Evolutionary conservation across 2,329 filamentous ascomycete genomes (phyloP).

Genomic region (Lachnellula subtilissima): DNA sequence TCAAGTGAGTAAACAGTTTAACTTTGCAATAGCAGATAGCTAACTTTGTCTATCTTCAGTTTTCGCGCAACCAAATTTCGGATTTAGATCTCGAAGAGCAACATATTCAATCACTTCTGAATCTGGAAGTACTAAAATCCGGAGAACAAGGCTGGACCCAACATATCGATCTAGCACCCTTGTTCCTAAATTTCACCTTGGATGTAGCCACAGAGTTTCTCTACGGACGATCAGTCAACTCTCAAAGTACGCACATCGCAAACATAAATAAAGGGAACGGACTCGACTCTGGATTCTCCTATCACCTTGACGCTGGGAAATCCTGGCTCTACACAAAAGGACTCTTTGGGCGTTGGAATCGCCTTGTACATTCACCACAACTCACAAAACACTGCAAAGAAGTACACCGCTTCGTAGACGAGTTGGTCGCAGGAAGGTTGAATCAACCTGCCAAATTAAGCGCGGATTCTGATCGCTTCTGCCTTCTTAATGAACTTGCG

Average conservation of each 20-base stretch:
- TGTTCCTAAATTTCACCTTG: slow-evolving; percentile 61
- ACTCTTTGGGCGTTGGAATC: neutral
- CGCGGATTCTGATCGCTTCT: slow-evolving; percentile 31
- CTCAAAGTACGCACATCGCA: neutral
- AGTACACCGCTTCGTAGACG: slow-evolving; percentile 3
- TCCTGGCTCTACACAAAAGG: neutral
- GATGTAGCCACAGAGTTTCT: slow-evolving; percentile 64
- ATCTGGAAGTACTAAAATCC: neutral
- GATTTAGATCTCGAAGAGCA: slow-evolving; percentile 40
- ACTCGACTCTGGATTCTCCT: neutral
- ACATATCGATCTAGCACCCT: slow-evolving; percentile 56
- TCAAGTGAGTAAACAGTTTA: neutral
- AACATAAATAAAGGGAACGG: too few species aligned
- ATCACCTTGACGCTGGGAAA: neutral
- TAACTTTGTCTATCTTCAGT: slow-evolving; percentile 12
- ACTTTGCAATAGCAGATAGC: neutral
- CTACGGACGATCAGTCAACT: slow-evolving; percentile 42
- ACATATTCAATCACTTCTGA: slow-evolving; percentile 33
- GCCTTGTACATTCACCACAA: neutral
- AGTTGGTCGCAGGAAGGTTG: neutral
- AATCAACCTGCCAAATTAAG: neutral
- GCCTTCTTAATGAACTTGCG: slow-evolving; percentile 28
- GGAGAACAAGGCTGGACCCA: slow-evolving; percentile 19
- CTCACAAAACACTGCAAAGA: neutral
- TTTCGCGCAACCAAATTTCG: slow-evolving; percentile 39